These are phyloP conservation scores for Turritis glabra DNA, from an alignment of 345 rosid species.

Conservation along the genomic window DNA sequence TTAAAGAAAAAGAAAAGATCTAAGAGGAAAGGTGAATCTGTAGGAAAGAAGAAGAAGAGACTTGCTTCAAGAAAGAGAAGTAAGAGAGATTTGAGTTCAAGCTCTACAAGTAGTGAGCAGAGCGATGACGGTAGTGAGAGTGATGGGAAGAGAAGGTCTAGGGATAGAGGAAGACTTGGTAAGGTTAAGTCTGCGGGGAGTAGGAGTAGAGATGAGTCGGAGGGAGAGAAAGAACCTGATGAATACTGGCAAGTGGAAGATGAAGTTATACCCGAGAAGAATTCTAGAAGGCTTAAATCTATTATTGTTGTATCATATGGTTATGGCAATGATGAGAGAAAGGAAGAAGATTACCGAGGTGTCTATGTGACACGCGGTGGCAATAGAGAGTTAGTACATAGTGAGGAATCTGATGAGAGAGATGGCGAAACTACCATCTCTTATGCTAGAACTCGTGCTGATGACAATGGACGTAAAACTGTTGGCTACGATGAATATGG, in stretches of 20 bases:
- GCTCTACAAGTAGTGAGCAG: constrained; percentile 41
- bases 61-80: constrained; percentile 39
- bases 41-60: constrained; percentile 43
- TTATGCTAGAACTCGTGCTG: constrained; percentile 28
- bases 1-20: constrained; percentile 46
- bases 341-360: constrained; percentile 55
- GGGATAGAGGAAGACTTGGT: constrained; percentile 26
- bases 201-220: constrained; percentile 41
- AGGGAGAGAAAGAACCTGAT: constrained; percentile 33
- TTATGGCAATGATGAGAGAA: constrained; percentile 44
- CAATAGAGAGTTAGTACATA: constrained; percentile 37
- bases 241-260: constrained; percentile 42
- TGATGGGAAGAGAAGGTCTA: constrained; percentile 44
- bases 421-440: constrained; percentile 39
- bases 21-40: constrained; percentile 41
- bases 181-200: constrained; percentile 27
- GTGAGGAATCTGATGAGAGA: constrained; percentile 43
- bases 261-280: constrained; percentile 37
- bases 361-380: constrained; percentile 54
- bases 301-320: constrained; percentile 46
- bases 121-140: constrained; percentile 42
- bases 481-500: constrained; percentile 31
- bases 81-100: constrained; percentile 47
- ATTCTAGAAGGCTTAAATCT: constrained; percentile 56
- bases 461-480: constrained; percentile 21